Conservation (phyloP, 164 flowering plant genomes). For the Berberis vulgaris region DNA sequence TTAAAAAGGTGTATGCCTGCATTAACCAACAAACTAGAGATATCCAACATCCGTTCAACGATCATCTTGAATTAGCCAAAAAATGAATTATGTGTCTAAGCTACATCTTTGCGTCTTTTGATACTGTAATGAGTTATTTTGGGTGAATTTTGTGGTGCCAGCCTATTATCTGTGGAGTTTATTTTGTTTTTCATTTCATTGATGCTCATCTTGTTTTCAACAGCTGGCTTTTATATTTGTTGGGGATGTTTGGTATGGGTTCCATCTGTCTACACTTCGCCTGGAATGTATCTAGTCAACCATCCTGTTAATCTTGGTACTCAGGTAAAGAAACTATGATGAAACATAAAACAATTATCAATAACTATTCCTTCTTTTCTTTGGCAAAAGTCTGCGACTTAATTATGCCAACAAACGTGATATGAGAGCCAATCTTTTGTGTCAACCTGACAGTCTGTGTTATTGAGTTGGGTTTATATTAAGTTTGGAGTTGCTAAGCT, state of each 20-base stretch:
- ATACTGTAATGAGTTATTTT: no score
- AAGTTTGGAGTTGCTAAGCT: no score
- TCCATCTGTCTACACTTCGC: constrained; percentile 93
- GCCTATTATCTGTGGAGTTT: background rate
- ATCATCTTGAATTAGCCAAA: no score
- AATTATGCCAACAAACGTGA: background rate
- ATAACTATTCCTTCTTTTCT: background rate
- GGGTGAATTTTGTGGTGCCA: background rate
- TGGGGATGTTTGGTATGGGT: constrained; percentile 99
- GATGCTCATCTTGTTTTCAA: constrained; percentile 4
- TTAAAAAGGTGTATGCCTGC: no score
- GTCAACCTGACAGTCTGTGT: no score
- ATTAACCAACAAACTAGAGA: no score
- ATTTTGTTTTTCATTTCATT: background rate
- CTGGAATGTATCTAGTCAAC: constrained; percentile 95
- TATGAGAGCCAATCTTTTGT: no score
- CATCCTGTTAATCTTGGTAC: constrained; percentile 82
- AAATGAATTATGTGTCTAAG: no score
- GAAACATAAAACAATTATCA: background rate
- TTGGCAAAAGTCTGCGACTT: background rate
- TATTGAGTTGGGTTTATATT: no score
- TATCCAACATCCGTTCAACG: no score
- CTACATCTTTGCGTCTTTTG: no score
- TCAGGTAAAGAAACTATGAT: constrained; percentile 42
- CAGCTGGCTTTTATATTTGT: constrained; percentile 99